Evolutionary conservation across 2,329 filamentous ascomycete species (phyloP), one percentile per base, ranked within the genome.

Genomic region (Xylariaceae sp.): DNA sequence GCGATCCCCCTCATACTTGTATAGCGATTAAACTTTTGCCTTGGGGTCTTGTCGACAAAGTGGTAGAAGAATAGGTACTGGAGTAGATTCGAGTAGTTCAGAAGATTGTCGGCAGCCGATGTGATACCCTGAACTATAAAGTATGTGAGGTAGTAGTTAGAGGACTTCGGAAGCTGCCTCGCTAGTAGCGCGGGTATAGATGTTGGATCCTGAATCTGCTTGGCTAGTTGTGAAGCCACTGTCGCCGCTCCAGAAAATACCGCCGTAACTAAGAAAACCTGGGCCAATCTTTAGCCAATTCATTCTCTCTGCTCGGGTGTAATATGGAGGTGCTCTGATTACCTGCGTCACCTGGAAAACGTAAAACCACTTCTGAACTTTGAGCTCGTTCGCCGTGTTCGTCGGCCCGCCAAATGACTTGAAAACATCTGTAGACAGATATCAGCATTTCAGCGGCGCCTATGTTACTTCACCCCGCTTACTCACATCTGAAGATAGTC

Each of bases 241-340:
- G 67, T 60, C 9, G 67, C 64, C 3, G 68, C 67, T 1, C 89
- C 85, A 9, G 89, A 91, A 7, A 88, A 83, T 18, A 96, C 67
- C 0, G 91, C 93, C 0, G 89, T 87, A 44, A 96, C 84, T 20
- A 96, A 75, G 74, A 96, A 96, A 33, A 94, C 89, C 68, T 96
- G 89, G 8, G n/a, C n/a, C 13, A 16, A 3, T 8, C 13, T 48
- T 59, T 35, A 58, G 50, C 26, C 15, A 36, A 5, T 13, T 10
- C 15, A 30, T 16, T 32, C 23, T 23, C 41, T 11, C 3, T 13
- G 10, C 10, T 27, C 30, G 11, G n/a, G 1, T 3, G 7, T 30
- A 30, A 8, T 30, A 2, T 8, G 7, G 9, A 9, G 5, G 33
- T 42, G 3, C 7, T 26, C 21, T 18, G n/a, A n/a, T 39, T 43